Evolutionary conservation across 257 asterid genomes (phyloP).

Genomic region (Forsythia suspensa): DNA sequence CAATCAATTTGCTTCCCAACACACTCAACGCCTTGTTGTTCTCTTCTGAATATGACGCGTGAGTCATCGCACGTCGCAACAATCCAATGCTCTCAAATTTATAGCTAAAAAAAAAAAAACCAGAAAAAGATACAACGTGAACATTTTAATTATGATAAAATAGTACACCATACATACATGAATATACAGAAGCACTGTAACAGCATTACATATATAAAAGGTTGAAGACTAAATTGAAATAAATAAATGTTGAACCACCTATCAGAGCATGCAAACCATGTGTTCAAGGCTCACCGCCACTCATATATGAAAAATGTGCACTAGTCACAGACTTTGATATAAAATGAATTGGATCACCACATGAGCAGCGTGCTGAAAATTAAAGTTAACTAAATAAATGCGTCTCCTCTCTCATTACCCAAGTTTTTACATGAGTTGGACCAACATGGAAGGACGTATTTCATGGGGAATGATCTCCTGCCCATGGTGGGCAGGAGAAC

Average conservation of each 20-base stretch:
- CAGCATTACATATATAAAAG: not conserved
- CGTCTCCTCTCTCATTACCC: not conserved
- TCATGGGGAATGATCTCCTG: no score
- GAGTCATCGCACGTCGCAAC: slow-evolving; percentile 72
- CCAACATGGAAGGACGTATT: not conserved
- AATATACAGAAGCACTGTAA: not conserved
- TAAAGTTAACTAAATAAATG: not conserved
- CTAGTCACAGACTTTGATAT: not conserved
- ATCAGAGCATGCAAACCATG: not conserved
- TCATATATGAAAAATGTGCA: not conserved
- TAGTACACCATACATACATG: slow-evolving; percentile 3
- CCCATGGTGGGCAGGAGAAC: no score
- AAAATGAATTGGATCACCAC: not conserved
- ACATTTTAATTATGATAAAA: not conserved
- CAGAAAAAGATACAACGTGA: not conserved
- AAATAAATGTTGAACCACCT: not conserved
- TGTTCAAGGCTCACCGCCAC: not conserved
- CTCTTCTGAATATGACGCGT: slow-evolving; percentile 76
- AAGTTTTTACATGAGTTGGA: not conserved
- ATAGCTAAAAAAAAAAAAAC: slow-evolving; percentile 39
- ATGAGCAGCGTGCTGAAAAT: not conserved
- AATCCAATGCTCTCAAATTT: slow-evolving; percentile 52
- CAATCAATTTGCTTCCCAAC: slow-evolving; percentile 55
- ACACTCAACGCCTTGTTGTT: slow-evolving; percentile 73
- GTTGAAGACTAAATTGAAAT: not conserved